phyloP scores from a whole-genome alignment of 805 yeast genomes.

The Saccharomyces mikatae region DNA sequence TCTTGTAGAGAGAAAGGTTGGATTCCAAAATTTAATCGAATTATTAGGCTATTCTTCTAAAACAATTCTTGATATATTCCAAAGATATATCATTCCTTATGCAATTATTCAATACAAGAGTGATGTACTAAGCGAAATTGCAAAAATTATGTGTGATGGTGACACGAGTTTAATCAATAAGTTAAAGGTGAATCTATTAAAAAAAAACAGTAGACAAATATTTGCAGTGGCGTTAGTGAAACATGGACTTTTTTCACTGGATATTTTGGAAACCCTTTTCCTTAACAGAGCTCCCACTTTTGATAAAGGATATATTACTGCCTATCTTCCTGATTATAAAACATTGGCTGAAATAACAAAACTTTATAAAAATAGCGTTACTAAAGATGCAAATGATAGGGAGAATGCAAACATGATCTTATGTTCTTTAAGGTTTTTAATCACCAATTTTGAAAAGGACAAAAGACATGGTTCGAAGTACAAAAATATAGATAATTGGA shows the following conservation, averaged over 20 bases:
- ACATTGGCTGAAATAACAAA: slow-evolving; percentile 29
- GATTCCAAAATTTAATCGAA: slow-evolving; percentile 54
- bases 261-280: slow-evolving; percentile 25
- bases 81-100: slow-evolving; percentile 67
- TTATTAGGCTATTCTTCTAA: slow-evolving; percentile 54
- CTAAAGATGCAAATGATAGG: slow-evolving; percentile 3
- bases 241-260: slow-evolving; percentile 26
- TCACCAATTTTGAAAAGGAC: slow-evolving; percentile 25
- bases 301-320: slow-evolving; percentile 20
- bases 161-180: slow-evolving; percentile 13
- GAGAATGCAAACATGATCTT: slow-evolving; percentile 23
- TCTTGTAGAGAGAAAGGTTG: slow-evolving; percentile 39
- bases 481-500: slow-evolving; percentile 23
- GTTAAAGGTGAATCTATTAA: slow-evolving; percentile 17
- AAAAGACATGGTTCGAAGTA: slow-evolving; percentile 22
- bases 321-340: slow-evolving; percentile 26
- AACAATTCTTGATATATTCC: slow-evolving; percentile 61
- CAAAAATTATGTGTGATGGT: slow-evolving; percentile 23
- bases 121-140: slow-evolving; percentile 42
- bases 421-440: slow-evolving; percentile 20
- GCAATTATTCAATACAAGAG: slow-evolving; percentile 57
- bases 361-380: slow-evolving; percentile 17
- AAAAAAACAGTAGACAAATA: slow-evolving; percentile 28
- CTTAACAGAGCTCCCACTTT: slow-evolving; percentile 25
- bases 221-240: slow-evolving; percentile 30